A percentile compares a stretch with the other conserved stretches of the same genome.
Evolutionary conservation across 805 yeast genomes (phyloP).

Genomic region (Metschnikowia lochheadii): DNA sequence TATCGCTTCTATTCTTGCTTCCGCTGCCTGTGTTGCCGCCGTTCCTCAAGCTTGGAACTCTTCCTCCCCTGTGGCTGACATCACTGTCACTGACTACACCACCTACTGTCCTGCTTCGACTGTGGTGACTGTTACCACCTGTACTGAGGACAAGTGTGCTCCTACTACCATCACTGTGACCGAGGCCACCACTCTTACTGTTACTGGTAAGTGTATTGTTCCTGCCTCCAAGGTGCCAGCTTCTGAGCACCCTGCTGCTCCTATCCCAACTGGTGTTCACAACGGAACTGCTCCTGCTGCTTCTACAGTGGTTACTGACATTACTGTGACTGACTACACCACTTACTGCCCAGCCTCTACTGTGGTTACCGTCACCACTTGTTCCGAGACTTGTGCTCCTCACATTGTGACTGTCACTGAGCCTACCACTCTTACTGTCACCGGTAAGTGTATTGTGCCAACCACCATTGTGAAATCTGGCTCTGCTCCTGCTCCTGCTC

Average conservation of each 20-base stretch:
- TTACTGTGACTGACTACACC: conserved; percentile 32
- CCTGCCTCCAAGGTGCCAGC: conserved; percentile 13
- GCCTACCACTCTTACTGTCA: conserved; percentile 31
- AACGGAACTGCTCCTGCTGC: no score
- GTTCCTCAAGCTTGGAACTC: conserved; percentile 1
- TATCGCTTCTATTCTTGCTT: background rate
- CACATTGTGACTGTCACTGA: conserved; percentile 24
- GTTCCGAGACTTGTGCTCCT: conserved; percentile 27
- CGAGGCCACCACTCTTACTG: conserved; percentile 29
- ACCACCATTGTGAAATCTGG: conserved; percentile 5
- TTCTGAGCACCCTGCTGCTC: background rate
- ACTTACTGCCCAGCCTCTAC: conserved; percentile 38
- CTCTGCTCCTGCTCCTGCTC: background rate
- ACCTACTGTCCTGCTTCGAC: conserved; percentile 38
- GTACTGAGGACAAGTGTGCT: conserved; percentile 24
- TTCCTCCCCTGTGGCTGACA: conserved; percentile 20
- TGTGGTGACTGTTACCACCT: conserved; percentile 30
- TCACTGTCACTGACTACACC: conserved; percentile 33
- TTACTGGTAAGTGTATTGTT: conserved; percentile 30
- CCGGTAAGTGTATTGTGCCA: conserved; percentile 30
- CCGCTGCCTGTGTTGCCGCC: background rate
- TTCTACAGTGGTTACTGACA: conserved; percentile 19
- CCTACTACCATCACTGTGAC: conserved; percentile 27
- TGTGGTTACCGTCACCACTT: conserved; percentile 31
- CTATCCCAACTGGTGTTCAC: background rate